Base-by-base conservation (phyloP, 176 grass and related monocot species). In the Pontederia paniculata region DNA sequence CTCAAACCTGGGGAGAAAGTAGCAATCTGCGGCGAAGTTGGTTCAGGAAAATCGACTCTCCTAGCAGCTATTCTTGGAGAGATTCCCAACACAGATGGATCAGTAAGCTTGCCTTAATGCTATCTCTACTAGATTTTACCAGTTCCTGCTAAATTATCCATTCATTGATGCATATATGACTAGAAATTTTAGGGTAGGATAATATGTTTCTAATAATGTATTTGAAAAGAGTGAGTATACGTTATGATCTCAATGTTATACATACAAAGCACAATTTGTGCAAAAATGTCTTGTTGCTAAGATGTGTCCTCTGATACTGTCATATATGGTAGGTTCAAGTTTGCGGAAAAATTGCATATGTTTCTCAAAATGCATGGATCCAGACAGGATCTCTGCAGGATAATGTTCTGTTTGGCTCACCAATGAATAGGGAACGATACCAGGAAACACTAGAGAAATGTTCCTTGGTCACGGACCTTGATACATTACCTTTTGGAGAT, bases 21-120 rank as follows among this genome's bases (percentile, higher is more conserved):
- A 60, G 86, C 93, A 50, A 84, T 98, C 46, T 98, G 93, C 57
- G 93, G 93, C 10, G 93, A 98, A 66, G 93, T 98, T 72, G 93
- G 93, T 23, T 91, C 86, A 0, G 93, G 93, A 64, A 98, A 98
- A 48, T 91, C 93, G 17, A 98, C 80, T 44, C 80, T 98, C 65
- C 65, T 91, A 57, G 83, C 86, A 54, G 72, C 93, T 62, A 61
- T 90, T 72, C 80, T 91, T 10, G 83, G 93, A 69, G 93, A 98
- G 72, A 62, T 98, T 55, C 77, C 62, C 0, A 80, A 74, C 71
- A 88, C 66, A 12, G 49, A 70, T 45, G 86, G 93, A 72, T 73
- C 0, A 72, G 93, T 98, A 91, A 63, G 72, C 23, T 78, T 74
- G 54, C 49, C 16, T 15, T 43, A 42, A 43, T 37, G 1, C 28